Percentiles rank a stretch among this genome's conserved stretches.
phyloP scores from a whole-genome alignment of 345 rosid species.

The Ailanthus altissimus region DNA sequence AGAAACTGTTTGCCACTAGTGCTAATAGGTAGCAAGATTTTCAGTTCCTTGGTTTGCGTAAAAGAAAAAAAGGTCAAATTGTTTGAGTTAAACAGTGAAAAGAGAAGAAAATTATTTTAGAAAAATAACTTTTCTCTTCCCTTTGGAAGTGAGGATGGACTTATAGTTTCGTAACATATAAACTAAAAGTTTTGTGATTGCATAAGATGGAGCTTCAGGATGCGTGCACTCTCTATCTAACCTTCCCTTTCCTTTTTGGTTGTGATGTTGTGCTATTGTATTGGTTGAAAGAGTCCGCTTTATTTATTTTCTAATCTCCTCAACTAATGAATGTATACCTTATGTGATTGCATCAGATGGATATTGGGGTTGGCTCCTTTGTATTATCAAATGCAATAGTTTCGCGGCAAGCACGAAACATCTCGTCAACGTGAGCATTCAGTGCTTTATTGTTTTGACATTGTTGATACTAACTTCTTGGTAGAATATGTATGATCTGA shows the following conservation, averaged over 20 bases:
- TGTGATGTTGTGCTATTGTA: neutral
- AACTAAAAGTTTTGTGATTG: neutral
- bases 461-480: neutral
- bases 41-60: neutral
- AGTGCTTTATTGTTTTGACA: conserved; percentile 12
- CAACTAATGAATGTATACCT: neutral
- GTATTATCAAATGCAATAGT: conserved; percentile 72
- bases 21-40: neutral
- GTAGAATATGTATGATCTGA: neutral
- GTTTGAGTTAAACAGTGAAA: neutral
- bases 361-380: conserved; percentile 97
- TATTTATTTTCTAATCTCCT: neutral
- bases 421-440: conserved; percentile 54
- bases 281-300: neutral
- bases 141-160: neutral
- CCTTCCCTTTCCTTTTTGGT: neutral
- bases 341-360: conserved; percentile 62
- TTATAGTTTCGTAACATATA: neutral
- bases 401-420: conserved; percentile 76
- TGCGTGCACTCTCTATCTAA: neutral
- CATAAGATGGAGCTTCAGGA: neutral
- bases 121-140: neutral
- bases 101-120: neutral
- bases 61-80: neutral
- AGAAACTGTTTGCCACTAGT: neutral